Conservation (phyloP, 2,329 filamentous ascomycete species). For the Aphanocladium album region DNA sequence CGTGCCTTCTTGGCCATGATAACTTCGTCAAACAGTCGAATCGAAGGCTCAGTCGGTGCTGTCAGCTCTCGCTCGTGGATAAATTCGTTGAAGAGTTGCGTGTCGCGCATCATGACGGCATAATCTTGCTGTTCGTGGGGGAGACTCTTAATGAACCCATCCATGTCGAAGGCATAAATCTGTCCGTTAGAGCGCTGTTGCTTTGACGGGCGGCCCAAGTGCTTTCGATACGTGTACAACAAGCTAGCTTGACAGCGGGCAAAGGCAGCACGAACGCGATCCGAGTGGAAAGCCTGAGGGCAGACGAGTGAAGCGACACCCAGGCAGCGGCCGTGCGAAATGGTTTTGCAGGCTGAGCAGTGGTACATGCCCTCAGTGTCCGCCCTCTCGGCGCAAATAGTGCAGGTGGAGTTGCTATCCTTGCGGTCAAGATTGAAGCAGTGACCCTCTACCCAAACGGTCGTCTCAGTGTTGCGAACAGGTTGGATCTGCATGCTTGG, state of each 20-base stretch:
- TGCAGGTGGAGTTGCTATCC: slow-evolving; percentile 59
- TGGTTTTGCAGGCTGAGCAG: slow-evolving; percentile 59
- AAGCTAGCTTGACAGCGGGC: slow-evolving; percentile 61
- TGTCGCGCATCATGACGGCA: slow-evolving; percentile 58
- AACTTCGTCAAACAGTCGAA: slow-evolving; percentile 79
- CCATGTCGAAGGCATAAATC: slow-evolving; percentile 60
- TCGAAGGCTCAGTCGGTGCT: slow-evolving; percentile 54
- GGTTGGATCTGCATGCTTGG: slow-evolving; percentile 76
- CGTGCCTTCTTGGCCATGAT: slow-evolving; percentile 71
- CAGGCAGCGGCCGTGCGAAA: slow-evolving; percentile 56
- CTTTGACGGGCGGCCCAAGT: slow-evolving; percentile 53
- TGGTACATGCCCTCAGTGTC: slow-evolving; percentile 69
- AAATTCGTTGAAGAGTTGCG: slow-evolving; percentile 74
- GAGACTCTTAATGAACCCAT: slow-evolving; percentile 58
- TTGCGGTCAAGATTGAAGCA: slow-evolving; percentile 63
- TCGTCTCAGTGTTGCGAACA: slow-evolving; percentile 72
- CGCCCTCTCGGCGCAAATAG: slow-evolving; percentile 70
- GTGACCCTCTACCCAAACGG: slow-evolving; percentile 80
- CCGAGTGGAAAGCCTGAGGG: slow-evolving; percentile 55
- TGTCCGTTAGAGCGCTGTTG: slow-evolving; percentile 58
- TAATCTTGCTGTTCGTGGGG: slow-evolving; percentile 64
- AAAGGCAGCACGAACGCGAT: slow-evolving; percentile 59
- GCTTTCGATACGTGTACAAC: slow-evolving; percentile 61
- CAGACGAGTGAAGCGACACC: slow-evolving; percentile 61
- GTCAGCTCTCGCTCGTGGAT: slow-evolving; percentile 73